Evolutionary conservation across 805 yeast genomes (phyloP).

Genomic region (Cephaloascus albidus): DNA sequence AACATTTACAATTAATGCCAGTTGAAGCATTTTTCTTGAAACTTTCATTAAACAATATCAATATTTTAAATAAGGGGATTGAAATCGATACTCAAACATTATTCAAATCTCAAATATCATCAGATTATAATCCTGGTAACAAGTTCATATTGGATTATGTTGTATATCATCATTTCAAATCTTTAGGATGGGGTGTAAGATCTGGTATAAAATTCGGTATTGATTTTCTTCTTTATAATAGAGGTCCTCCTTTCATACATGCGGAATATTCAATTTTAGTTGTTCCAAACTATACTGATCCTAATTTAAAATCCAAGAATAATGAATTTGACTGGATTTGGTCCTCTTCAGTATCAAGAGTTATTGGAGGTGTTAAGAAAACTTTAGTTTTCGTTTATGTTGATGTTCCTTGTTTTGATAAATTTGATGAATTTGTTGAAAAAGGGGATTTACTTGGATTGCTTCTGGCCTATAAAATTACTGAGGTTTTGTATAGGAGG

Average conservation of each 20-base stretch:
- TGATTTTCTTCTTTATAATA: slow-evolving; percentile 71
- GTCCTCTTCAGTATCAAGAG: slow-evolving; percentile 61
- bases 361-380: slow-evolving; percentile 81
- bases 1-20: slow-evolving; percentile 61
- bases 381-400: slow-evolving; percentile 64
- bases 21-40: slow-evolving; percentile 66
- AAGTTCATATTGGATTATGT: slow-evolving; percentile 48
- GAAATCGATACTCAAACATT: neutral
- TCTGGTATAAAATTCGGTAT: slow-evolving; percentile 89
- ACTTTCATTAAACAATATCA: slow-evolving; percentile 43
- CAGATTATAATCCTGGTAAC: slow-evolving; percentile 12
- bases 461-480: slow-evolving; percentile 37
- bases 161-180: slow-evolving; percentile 78
- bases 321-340: slow-evolving; percentile 46
- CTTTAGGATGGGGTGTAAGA: slow-evolving; percentile 91
- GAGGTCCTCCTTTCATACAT: slow-evolving; percentile 95
- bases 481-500: slow-evolving; percentile 63
- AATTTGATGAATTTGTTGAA: slow-evolving; percentile 13
- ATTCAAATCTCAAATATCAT: neutral
- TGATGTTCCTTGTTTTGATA: slow-evolving; percentile 34
- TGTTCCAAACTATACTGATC: slow-evolving; percentile 21
- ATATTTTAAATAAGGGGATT: slow-evolving; percentile 13
- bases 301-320: slow-evolving; percentile 11
- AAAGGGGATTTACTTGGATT: slow-evolving; percentile 15
- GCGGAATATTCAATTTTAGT: slow-evolving; percentile 75